phyloP scores from a whole-genome alignment of 352 stramenopile species.

The Globisporangium acanthophoron region DNA sequence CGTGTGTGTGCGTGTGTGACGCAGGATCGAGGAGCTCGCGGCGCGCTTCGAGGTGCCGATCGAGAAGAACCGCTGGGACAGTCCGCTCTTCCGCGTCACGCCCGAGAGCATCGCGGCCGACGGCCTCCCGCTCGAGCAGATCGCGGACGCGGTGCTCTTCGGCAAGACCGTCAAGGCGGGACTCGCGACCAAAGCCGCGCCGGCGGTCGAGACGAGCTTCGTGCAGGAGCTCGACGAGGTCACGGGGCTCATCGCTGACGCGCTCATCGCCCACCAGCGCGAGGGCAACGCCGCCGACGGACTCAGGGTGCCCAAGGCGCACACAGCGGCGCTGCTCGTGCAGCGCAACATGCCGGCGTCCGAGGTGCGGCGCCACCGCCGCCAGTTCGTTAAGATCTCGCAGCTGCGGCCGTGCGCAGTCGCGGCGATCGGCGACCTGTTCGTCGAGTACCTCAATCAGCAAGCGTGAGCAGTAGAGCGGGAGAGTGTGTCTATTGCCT shows the following conservation, averaged over 20 bases:
- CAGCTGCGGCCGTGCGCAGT: slow-evolving; percentile 50
- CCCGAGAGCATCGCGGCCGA: slow-evolving; percentile 33
- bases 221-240: slow-evolving; percentile 62
- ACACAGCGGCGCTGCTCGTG: slow-evolving; percentile 23
- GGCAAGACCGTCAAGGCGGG: slow-evolving; percentile 69
- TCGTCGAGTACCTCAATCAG: slow-evolving; percentile 76
- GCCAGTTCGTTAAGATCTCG: slow-evolving; percentile 81
- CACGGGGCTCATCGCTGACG: slow-evolving; percentile 53
- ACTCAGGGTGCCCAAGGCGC: slow-evolving; percentile 31
- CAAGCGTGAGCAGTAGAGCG: slow-evolving; percentile 29
- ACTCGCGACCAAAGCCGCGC: slow-evolving; percentile 53
- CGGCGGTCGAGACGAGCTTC: slow-evolving; percentile 61
- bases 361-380: slow-evolving; percentile 63
- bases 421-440: slow-evolving; percentile 48
- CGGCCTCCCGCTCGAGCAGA: slow-evolving; percentile 37
- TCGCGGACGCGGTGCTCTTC: slow-evolving; percentile 49
- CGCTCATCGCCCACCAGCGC: slow-evolving; percentile 51
- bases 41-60: slow-evolving; percentile 88
- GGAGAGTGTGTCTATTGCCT: not conserved
- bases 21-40: slow-evolving; percentile 81
- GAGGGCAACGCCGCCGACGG: slow-evolving; percentile 54
- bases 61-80: slow-evolving; percentile 93
- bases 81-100: slow-evolving; percentile 75
- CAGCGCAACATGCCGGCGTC: slow-evolving; percentile 44
- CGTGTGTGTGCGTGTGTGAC: not conserved